phyloP scores from a whole-genome alignment of 306 rosid species.

The Cicer chorassanicum region DNA sequence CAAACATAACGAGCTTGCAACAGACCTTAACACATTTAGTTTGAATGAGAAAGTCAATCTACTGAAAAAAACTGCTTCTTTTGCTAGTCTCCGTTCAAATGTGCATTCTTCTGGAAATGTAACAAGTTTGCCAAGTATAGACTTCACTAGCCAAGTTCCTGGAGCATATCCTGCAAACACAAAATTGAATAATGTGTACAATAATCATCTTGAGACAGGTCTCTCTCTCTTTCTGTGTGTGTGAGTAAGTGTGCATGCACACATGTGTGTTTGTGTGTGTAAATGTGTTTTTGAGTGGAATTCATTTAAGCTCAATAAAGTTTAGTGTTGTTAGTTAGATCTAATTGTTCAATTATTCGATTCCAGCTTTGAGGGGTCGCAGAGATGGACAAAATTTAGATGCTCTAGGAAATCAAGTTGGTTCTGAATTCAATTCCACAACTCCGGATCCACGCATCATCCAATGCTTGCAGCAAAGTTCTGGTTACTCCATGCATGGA shows the following conservation, averaged over 20 bases:
- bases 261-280: background rate
- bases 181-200: constrained; percentile 52
- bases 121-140: constrained; percentile 53
- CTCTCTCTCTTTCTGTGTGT: constrained; percentile 26
- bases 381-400: constrained; percentile 57
- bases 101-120: constrained; percentile 59
- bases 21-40: constrained; percentile 55
- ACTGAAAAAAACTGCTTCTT: constrained; percentile 74
- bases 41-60: constrained; percentile 62
- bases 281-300: constrained; percentile 25
- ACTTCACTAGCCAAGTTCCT: constrained; percentile 55
- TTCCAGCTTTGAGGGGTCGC: constrained; percentile 53
- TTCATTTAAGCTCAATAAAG: constrained; percentile 22
- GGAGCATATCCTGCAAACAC: constrained; percentile 60
- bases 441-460: constrained; percentile 56
- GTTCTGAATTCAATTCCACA: constrained; percentile 57
- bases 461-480: constrained; percentile 62
- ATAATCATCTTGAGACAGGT: constrained; percentile 67
- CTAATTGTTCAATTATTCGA: constrained; percentile 37
- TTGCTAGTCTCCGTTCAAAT: constrained; percentile 67
- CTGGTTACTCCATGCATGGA: constrained; percentile 63
- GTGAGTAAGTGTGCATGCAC: no score
- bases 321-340: constrained; percentile 22
- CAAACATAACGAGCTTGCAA: constrained; percentile 58
- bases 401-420: constrained; percentile 55